These are phyloP conservation scores for Daldinia grandis DNA, from an alignment of 495 filamentous ascomycete species.

Conservation along the genomic window DNA sequence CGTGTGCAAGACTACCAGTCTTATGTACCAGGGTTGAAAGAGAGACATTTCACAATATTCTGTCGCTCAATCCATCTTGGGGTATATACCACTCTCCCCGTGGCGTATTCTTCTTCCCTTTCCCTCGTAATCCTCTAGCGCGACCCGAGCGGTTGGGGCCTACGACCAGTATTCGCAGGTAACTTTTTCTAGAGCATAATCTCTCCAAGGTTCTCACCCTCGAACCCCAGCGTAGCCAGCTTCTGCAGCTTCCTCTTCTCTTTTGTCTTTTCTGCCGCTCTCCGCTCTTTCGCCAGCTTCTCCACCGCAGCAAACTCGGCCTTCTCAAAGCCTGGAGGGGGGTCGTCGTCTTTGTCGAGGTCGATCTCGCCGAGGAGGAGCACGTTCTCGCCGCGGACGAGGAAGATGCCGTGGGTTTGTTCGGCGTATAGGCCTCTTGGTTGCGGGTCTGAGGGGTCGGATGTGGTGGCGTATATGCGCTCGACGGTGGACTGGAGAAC, in stretches of 20 bases:
- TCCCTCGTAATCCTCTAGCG: neutral
- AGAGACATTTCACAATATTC: slow-evolving; percentile 82
- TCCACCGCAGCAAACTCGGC: slow-evolving; percentile 75
- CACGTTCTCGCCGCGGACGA: slow-evolving; percentile 95
- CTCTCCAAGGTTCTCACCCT: slow-evolving; percentile 84
- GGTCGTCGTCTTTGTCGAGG: slow-evolving; percentile 90
- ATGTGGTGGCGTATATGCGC: slow-evolving; percentile 71
- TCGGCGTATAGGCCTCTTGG: slow-evolving; percentile 74
- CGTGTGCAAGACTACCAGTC: slow-evolving; percentile 2
- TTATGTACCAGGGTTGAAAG: slow-evolving; percentile 10
- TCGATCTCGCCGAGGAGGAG: slow-evolving; percentile 93
- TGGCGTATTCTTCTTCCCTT: neutral
- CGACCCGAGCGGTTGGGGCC: neutral
- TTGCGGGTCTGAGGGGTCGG: slow-evolving; percentile 34
- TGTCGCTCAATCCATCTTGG: slow-evolving; percentile 53
- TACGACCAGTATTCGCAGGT: neutral
- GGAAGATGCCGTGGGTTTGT: slow-evolving; percentile 79
- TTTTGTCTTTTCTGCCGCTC: slow-evolving; percentile 69
- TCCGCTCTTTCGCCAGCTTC: slow-evolving; percentile 73
- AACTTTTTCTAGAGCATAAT: slow-evolving; percentile 65
- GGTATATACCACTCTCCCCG: slow-evolving; percentile 15
- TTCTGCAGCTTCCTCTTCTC: slow-evolving; percentile 76
- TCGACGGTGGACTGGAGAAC: slow-evolving; percentile 92
- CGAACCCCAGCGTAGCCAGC: slow-evolving; percentile 80
- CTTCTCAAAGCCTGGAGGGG: slow-evolving; percentile 72